phyloP scores from a whole-genome alignment of 805 yeast species.

The Lachancea thermotolerans region DNA sequence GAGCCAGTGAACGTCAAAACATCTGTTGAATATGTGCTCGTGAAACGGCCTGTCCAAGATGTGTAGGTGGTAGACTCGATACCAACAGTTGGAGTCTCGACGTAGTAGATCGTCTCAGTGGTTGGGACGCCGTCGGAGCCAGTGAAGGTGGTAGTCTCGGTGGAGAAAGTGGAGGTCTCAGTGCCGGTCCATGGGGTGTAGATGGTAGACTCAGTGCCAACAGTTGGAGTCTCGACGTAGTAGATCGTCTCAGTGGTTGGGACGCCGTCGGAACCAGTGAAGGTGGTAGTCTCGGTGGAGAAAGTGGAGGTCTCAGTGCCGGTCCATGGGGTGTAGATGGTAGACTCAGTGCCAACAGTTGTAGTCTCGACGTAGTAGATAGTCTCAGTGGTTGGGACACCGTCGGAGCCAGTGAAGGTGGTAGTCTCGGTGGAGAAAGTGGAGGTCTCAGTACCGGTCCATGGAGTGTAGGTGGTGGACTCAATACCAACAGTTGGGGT shows the following conservation, averaged over 20 bases:
- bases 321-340: too few relatives aligned
- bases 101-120: slow-evolving; percentile 9
- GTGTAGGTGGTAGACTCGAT: slow-evolving; percentile 2
- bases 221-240: slow-evolving; percentile 7
- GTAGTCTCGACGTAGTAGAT: too few relatives aligned
- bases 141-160: slow-evolving; percentile 6
- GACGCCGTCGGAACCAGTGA: slow-evolving; percentile 9
- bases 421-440: too few relatives aligned
- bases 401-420: too few relatives aligned
- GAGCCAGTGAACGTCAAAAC: slow-evolving; percentile 2
- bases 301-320: too few relatives aligned
- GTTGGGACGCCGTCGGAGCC: slow-evolving; percentile 12
- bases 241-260: slow-evolving; percentile 9
- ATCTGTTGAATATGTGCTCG: slow-evolving; percentile 8
- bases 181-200: slow-evolving; percentile 6
- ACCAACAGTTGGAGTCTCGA: slow-evolving; percentile 11
- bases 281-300: too few relatives aligned
- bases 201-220: not conserved
- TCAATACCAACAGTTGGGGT: too few relatives aligned
- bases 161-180: slow-evolving; percentile 7
- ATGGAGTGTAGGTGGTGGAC: too few relatives aligned
- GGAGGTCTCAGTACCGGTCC: too few relatives aligned
- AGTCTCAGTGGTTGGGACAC: too few relatives aligned
- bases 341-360: too few relatives aligned
- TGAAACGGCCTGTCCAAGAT: slow-evolving; percentile 9